A percentile compares a stretch with the other conserved stretches of the same genome.
Conservation (phyloP, 2,329 filamentous ascomycete species). For the Pyricularia grisea region DNA sequence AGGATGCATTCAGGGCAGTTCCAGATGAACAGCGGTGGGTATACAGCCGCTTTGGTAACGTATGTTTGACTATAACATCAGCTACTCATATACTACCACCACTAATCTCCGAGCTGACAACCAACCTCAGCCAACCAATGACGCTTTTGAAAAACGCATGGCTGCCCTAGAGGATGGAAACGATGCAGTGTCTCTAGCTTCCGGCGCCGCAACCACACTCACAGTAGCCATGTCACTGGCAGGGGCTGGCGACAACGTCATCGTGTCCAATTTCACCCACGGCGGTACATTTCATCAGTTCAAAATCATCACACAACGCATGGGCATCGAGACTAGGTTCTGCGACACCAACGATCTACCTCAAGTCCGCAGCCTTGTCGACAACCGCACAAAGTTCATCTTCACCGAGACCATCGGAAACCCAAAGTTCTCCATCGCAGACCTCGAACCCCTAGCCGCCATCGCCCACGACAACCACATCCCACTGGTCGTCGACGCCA, state of each 20-base stretch:
- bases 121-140: background rate
- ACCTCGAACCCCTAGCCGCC: constrained; percentile 54
- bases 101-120: too few species aligned
- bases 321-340: background rate
- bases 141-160: background rate
- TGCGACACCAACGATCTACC: constrained; percentile 28
- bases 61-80: background rate
- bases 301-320: background rate
- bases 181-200: background rate
- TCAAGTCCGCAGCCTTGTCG: constrained; percentile 46
- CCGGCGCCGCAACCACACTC: background rate
- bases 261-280: constrained; percentile 2
- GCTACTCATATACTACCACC: background rate
- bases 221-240: background rate
- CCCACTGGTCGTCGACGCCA: constrained; percentile 48
- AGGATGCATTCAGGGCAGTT: background rate
- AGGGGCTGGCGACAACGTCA: background rate
- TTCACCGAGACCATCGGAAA: constrained; percentile 61
- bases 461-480: constrained; percentile 51
- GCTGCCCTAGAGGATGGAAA: background rate
- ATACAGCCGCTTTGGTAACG: background rate
- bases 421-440: constrained; percentile 58
- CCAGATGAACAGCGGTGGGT: background rate
- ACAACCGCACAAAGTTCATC: constrained; percentile 58
- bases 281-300: constrained; percentile 34